Evolutionary conservation across 2,329 filamentous ascomycete species (phyloP).

Genomic region (Cordyceps tenuipes): DNA sequence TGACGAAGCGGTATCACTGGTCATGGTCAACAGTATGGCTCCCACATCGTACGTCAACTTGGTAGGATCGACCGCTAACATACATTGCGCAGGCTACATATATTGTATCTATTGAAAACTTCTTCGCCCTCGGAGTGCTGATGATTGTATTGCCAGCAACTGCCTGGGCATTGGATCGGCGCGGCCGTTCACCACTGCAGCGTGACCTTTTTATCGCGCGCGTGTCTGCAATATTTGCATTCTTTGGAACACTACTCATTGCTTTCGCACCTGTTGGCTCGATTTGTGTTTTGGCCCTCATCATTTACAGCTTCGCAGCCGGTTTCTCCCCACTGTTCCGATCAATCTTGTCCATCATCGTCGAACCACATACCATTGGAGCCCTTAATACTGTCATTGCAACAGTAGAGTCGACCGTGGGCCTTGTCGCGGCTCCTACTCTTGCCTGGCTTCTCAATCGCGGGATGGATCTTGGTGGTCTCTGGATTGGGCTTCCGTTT

Average conservation of each 20-base stretch:
- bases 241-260: conserved; percentile 29
- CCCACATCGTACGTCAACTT: conserved; percentile 9
- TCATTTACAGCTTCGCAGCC: conserved; percentile 36
- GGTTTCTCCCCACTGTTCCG: conserved; percentile 37
- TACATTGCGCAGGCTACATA: conserved; percentile 28
- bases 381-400: conserved; percentile 45
- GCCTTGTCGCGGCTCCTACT: conserved; percentile 36
- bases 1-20: conserved; percentile 42
- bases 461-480: conserved; percentile 37
- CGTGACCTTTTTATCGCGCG: conserved; percentile 35
- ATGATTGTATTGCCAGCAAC: conserved; percentile 29
- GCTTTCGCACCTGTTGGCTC: conserved; percentile 27
- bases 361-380: conserved; percentile 45
- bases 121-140: conserved; percentile 30
- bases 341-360: conserved; percentile 42
- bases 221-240: conserved; percentile 23
- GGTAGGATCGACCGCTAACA: conserved; percentile 6
- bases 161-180: conserved; percentile 25
- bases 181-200: conserved; percentile 22
- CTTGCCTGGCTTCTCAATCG: conserved; percentile 38
- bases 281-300: conserved; percentile 31
- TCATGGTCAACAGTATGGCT: conserved; percentile 33
- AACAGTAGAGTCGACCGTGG: conserved; percentile 40
- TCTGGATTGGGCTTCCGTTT: conserved; percentile 43
- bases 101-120: conserved; percentile 30